Percentiles rank a stretch among this genome's conserved stretches.
Conservation (phyloP, 768 basidiomycete genomes). For the Leccinum boreale region DNA sequence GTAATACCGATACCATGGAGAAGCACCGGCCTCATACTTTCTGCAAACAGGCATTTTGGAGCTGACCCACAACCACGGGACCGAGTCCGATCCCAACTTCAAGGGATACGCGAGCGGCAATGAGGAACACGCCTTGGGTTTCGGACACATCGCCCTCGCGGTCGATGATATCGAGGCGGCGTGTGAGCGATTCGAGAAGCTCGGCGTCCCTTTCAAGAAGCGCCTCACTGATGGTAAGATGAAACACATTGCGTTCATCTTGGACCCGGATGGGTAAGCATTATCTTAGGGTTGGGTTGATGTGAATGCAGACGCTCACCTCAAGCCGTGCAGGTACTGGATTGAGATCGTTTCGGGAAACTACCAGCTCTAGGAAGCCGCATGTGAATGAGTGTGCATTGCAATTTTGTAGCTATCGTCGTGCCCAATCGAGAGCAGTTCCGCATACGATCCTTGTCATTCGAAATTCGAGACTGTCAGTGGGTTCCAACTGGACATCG, state of each 20-base stretch:
- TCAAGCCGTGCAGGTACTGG: constrained; percentile 47
- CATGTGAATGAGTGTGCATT: neutral
- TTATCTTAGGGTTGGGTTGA: neutral
- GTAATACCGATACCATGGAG: neutral
- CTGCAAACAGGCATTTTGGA: constrained; percentile 65
- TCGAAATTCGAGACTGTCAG: too few species aligned
- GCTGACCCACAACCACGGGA: constrained; percentile 87
- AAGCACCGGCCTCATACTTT: neutral
- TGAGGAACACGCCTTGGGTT: constrained; percentile 69
- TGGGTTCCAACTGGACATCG: too few species aligned
- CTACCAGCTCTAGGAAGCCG: constrained; percentile 21
- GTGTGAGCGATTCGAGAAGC: constrained; percentile 76
- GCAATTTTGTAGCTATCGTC: neutral
- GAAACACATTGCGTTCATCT: constrained; percentile 77
- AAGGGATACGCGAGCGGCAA: constrained; percentile 87
- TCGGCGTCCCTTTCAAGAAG: constrained; percentile 87
- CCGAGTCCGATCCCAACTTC: constrained; percentile 76
- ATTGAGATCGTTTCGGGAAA: constrained; percentile 49
- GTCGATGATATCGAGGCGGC: constrained; percentile 82
- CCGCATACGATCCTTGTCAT: too few species aligned
- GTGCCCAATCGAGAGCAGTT: neutral
- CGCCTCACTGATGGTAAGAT: constrained; percentile 81
- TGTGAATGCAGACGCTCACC: neutral
- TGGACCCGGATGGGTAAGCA: constrained; percentile 78
- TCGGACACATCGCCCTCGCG: constrained; percentile 87